Evolutionary conservation across 306 rosid species (phyloP).

Genomic region (Prunus mira): DNA sequence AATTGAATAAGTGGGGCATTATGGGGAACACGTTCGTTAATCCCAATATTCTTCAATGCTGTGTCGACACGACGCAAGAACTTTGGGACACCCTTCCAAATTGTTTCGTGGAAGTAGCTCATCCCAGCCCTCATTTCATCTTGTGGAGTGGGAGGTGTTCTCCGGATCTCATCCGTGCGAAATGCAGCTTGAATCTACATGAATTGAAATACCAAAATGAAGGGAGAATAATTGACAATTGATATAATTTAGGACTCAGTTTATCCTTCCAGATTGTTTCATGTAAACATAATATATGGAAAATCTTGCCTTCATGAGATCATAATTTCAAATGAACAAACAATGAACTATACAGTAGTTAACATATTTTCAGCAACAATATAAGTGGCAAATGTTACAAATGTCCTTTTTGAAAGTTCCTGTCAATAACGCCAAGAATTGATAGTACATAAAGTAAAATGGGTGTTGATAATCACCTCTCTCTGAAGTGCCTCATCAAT

Average conservation of each 20-base stretch:
- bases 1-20: slow-evolving; percentile 97
- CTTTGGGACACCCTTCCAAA: slow-evolving; percentile 93
- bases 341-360: not conserved
- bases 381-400: not conserved
- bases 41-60: slow-evolving; percentile 89
- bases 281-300: not conserved
- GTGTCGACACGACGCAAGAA: slow-evolving; percentile 96
- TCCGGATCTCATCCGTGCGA: slow-evolving; percentile 90
- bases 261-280: not conserved
- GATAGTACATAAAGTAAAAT: not conserved
- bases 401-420: not conserved
- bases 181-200: slow-evolving; percentile 97
- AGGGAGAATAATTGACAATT: slow-evolving; percentile 4
- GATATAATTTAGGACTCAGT: not conserved
- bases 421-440: not conserved
- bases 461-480: slow-evolving; percentile 57
- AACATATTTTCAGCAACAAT: not conserved
- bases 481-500: slow-evolving; percentile 95
- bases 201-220: slow-evolving; percentile 9
- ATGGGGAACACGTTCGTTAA: slow-evolving; percentile 83
- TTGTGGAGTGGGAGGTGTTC: slow-evolving; percentile 97
- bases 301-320: not conserved
- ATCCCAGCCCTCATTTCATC: slow-evolving; percentile 99
- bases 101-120: slow-evolving; percentile 99
- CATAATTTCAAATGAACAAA: not conserved